A percentile compares a stretch with the other conserved stretches of the same genome.
phyloP scores from a whole-genome alignment of 148 eudicot genomes.

The Gaultheria prostrata region DNA sequence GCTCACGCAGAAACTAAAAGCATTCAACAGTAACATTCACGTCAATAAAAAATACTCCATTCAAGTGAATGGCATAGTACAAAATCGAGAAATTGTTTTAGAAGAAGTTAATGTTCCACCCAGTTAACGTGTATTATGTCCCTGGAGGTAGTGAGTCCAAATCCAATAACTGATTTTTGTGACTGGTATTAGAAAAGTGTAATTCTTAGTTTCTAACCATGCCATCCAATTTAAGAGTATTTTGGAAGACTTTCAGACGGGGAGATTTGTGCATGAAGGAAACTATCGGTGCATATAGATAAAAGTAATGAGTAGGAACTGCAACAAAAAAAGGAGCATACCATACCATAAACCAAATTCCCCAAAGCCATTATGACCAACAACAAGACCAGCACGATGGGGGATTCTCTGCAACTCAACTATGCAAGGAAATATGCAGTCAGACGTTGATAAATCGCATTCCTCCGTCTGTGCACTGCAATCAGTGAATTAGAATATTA shows the following conservation, averaged over 20 bases:
- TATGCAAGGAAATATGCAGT: constrained; percentile 57
- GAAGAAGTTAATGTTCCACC: neutral
- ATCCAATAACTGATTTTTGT: neutral
- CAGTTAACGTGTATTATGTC: neutral
- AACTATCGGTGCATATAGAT: neutral
- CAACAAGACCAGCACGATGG: constrained; percentile 42
- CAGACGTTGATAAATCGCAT: constrained; percentile 60
- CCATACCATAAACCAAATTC: constrained; percentile 90
- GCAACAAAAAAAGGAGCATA: constrained; percentile 32
- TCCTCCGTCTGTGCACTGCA: constrained; percentile 57
- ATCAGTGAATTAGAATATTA: constrained; percentile 16
- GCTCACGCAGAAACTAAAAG: neutral
- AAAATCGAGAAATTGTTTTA: neutral
- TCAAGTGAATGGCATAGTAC: neutral
- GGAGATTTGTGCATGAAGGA: neutral
- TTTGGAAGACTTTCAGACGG: neutral
- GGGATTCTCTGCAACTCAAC: constrained; percentile 83
- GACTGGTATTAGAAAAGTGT: neutral
- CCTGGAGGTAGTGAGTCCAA: neutral
- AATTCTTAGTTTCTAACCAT: neutral
- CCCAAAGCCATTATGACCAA: constrained; percentile 92
- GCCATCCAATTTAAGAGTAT: neutral
- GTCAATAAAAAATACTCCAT: neutral
- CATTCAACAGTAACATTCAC: neutral
- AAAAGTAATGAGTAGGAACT: constrained; percentile 1